Conservation (phyloP, 768 basidiomycete genomes). For the Kwoniella sp. region DNA sequence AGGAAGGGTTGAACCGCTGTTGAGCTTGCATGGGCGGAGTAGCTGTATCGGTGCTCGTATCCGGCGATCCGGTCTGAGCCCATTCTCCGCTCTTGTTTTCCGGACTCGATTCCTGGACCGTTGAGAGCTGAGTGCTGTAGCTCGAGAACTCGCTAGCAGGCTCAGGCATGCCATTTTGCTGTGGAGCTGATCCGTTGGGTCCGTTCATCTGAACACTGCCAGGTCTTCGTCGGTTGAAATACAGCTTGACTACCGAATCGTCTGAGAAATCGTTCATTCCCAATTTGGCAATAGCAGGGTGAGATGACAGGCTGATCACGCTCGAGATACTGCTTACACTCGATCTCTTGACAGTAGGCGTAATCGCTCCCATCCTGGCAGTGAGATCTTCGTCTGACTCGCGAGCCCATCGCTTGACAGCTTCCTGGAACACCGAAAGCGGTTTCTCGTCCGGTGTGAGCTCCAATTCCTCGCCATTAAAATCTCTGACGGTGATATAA, state of each 20-base stretch:
- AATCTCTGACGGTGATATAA: constrained; percentile 88
- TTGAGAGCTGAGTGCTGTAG: constrained; percentile 51
- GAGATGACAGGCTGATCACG: constrained; percentile 85
- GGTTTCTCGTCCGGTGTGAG: constrained; percentile 71
- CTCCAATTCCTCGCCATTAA: constrained; percentile 79
- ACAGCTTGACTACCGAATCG: constrained; percentile 95
- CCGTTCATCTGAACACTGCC: constrained; percentile 21
- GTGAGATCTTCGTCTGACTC: constrained; percentile 54
- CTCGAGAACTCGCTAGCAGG: constrained; percentile 43
- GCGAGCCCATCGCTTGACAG: constrained; percentile 64
- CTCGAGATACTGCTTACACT: constrained; percentile 92
- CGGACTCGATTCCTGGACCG: constrained; percentile 56
- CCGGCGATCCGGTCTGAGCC: constrained; percentile 11
- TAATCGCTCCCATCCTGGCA: constrained; percentile 23
- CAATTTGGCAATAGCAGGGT: constrained; percentile 90
- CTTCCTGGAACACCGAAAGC: constrained; percentile 84
- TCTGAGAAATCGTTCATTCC: constrained; percentile 98
- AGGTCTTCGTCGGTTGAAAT: constrained; percentile 70
- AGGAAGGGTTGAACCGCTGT: constrained; percentile 38
- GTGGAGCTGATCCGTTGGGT: background rate
- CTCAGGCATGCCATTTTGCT: constrained; percentile 27
- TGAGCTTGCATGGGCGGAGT: constrained; percentile 31
- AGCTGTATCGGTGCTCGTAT: background rate
- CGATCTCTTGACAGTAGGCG: constrained; percentile 78
- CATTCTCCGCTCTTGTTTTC: constrained; percentile 54